Base-by-base conservation (phyloP, 352 stramenopile species). In the Saprolegnia diclina region DNA sequence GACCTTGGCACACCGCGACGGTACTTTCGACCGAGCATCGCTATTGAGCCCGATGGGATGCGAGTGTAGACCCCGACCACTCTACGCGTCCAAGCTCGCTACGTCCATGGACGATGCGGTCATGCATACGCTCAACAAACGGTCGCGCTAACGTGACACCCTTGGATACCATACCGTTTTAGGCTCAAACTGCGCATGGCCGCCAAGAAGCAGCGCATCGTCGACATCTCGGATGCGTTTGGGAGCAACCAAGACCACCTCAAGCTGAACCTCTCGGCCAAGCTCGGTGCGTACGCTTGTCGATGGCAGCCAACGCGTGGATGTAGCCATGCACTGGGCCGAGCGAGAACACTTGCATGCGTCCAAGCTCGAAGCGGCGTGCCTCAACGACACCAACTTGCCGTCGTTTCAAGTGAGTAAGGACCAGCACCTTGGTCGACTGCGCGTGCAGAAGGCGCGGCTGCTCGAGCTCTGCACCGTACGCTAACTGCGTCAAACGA, bases 291-390 rank as follows among this genome's bases (percentile, higher is more conserved):
- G 18, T 7, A 50, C 44, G 11, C 29, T 40, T 10, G n/a, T 61
- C 21, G 35, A 67, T 7, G 64, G 59, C 7, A 57, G 16, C 7
- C 64, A 26, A 26, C 7, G 7, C 22, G 32, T 57, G 7, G 22
- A 7, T 44, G 18, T 57, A 90, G 85, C 78, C 5, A 67, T 92
- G 22, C 81, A 77, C 29, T 79, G 84, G 46, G 85, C 80, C 0
- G 76, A 90, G 52, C 75, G 79, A 19, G 85, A 91, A 50, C 79
- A 83, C 63, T 80, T 89, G 78, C 85, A 89, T 44, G 64, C 63
- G 61, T 89, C 76, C 64, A 74, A 81, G 0, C 65, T 90, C 37
- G 72, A 77, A 16, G 66, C 90, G 16, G 56, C 88, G 1, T 76
- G 87, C 64, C 73, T 78, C 1, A 77, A 88, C 52, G 79, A 90